Conservation (phyloP, 257 asterid genomes). For the Penstemon barbatus region DNA sequence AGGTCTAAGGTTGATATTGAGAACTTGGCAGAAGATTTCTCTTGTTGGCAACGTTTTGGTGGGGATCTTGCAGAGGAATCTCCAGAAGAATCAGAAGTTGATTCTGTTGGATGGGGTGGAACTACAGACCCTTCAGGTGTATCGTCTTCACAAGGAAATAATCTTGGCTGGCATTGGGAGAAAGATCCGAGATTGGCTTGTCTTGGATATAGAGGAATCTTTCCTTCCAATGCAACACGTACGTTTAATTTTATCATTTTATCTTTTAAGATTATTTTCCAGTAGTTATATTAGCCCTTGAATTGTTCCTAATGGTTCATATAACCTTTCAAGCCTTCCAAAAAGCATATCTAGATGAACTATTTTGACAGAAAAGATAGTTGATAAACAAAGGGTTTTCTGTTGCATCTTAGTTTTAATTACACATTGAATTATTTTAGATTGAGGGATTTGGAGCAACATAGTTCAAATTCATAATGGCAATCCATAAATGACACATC, state of each 20-base stretch:
- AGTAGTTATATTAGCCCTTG: constrained; percentile 10
- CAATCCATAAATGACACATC: too few relatives aligned
- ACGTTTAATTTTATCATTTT: constrained; percentile 30
- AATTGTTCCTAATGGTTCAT: neutral
- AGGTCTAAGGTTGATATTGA: constrained; percentile 91
- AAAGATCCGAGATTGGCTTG: constrained; percentile 86
- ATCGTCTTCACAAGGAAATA: constrained; percentile 57
- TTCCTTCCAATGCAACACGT: constrained; percentile 71
- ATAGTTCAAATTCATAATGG: too few relatives aligned
- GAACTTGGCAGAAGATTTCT: constrained; percentile 53
- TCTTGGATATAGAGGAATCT: constrained; percentile 87
- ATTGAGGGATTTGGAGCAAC: too few relatives aligned
- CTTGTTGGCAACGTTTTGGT: constrained; percentile 94
- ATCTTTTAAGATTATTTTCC: constrained; percentile 8
- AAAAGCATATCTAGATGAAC: neutral
- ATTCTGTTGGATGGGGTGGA: constrained; percentile 80
- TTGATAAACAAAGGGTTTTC: constrained; percentile 1
- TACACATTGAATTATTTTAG: too few relatives aligned
- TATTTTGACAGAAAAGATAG: neutral
- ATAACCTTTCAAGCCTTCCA: neutral
- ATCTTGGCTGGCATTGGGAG: constrained; percentile 73
- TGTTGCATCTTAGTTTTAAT: neutral
- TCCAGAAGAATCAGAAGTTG: constrained; percentile 56
- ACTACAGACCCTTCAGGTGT: constrained; percentile 58
- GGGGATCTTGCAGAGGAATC: constrained; percentile 37